A percentile compares a stretch with the other conserved stretches of the same genome.
These are phyloP conservation scores for Colletotrichum musicola DNA, from an alignment of 2,329 filamentous ascomycete species.

Conservation along the genomic window DNA sequence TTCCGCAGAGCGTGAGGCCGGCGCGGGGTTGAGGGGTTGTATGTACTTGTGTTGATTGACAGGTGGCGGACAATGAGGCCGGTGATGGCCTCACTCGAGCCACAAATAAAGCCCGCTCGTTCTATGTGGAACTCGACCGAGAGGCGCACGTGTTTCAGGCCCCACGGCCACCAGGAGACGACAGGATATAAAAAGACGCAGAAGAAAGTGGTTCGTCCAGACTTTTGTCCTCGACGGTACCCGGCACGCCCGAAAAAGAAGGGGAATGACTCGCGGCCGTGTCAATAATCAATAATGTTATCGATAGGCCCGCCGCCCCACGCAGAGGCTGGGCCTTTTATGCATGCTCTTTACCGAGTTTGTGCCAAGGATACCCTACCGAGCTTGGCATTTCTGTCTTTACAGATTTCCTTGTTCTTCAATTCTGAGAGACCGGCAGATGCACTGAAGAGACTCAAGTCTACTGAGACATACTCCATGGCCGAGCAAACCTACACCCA, in stretches of 20 bases:
- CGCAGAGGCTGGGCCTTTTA: not conserved
- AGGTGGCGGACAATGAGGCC: no score
- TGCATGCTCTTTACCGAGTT: not conserved
- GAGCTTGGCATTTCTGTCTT: no score
- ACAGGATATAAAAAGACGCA: not conserved
- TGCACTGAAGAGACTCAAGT: no score
- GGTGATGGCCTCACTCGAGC: not conserved
- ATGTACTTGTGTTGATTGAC: no score
- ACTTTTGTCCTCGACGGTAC: not conserved
- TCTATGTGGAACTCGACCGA: not conserved
- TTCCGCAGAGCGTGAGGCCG: constrained; percentile 51
- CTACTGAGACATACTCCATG: not conserved
- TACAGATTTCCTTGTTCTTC: no score
- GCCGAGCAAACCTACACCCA: no score
- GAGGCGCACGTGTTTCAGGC: not conserved
- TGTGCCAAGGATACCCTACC: not conserved
- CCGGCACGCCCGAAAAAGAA: not conserved
- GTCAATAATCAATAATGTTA: not conserved
- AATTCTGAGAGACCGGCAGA: no score
- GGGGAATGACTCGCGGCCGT: constrained; percentile 1
- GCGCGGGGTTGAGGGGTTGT: no score
- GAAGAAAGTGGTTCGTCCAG: not conserved
- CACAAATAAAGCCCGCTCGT: not conserved
- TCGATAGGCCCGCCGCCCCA: no score
- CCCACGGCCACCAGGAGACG: no score